phyloP scores from a whole-genome alignment of 1,139 yeast genomes.

The Scheffersomyces insectosa region DNA sequence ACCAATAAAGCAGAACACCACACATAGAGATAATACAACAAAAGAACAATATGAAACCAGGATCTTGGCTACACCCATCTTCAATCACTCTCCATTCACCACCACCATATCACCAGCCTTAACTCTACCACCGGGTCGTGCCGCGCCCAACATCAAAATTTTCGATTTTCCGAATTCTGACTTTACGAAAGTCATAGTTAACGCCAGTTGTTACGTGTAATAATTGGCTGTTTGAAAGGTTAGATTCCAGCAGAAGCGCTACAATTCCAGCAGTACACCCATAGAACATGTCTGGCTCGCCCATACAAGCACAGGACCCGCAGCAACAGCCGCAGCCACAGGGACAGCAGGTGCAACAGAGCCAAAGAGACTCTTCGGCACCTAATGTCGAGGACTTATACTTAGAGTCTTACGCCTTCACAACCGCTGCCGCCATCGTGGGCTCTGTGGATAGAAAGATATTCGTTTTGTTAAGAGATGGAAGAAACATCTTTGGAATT shows the following conservation, averaged over 20 bases:
- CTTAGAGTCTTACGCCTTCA: slow-evolving; percentile 77
- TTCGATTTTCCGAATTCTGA: slow-evolving; percentile 1
- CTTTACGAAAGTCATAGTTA: no score
- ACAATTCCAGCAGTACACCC: no score
- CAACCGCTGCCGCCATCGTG: slow-evolving; percentile 95
- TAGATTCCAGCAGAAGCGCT: no score
- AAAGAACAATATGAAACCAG: no score
- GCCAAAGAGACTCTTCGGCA: slow-evolving; percentile 19
- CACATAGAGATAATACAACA: no score
- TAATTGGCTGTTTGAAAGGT: no score
- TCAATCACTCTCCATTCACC: no score
- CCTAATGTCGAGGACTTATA: slow-evolving; percentile 53
- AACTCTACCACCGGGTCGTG: slow-evolving; percentile 3
- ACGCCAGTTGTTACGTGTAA: no score
- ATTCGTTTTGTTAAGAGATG: slow-evolving; percentile 86
- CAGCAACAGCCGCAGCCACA: background rate
- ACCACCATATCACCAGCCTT: no score
- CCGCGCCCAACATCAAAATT: slow-evolving; percentile 6
- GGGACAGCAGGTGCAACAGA: slow-evolving; percentile 4
- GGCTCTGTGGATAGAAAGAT: slow-evolving; percentile 91
- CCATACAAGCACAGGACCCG: slow-evolving; percentile 8
- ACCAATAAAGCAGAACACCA: no score
- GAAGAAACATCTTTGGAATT: slow-evolving; percentile 85
- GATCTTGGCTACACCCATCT: no score
- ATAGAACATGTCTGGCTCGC: slow-evolving; percentile 6